Base-by-base conservation (phyloP, 192 early-diverging fungal genomes). In the Coemansia aciculifera region DNA sequence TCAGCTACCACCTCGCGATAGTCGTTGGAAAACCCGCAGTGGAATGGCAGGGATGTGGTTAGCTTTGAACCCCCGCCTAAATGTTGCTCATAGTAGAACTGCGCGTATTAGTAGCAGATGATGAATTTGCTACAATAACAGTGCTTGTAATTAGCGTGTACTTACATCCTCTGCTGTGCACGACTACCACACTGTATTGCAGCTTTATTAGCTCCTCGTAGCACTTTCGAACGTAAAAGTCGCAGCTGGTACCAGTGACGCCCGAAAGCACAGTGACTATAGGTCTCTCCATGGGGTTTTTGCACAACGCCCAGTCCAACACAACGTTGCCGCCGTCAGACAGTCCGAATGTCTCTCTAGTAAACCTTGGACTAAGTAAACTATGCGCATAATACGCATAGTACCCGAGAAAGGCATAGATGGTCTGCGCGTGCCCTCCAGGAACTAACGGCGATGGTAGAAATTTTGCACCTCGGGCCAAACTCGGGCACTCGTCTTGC, bases 241-340 rank as follows among this genome's bases (percentile, higher is more conserved):
- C 95, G 81, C 92, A 89, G 56, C 90, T 93, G 17, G 93, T 94
- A 43, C 97, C 97, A 5, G 95, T 97, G 29, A 98, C 82, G 15
- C 97, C 95, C 62, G 97, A 95, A 5, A 94, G 72, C 23, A 95
- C 86, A 2, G 96, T 87, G 37, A 97, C 70, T 29, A 90, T 91
- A 1, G 94, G 94, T 8, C 87, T 86, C 49, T 85, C 73, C 23
- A 79, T 78, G 31, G 84, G 75, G 32, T 75, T 66, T 6, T 84
- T 49, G 10, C 84, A 77, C 9, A 90, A 90, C 1, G 89, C 83
- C 95, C 94, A 98, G 75, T 98, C 97, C 36, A 97, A 66, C 8
- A 92, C 85, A 61, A 94, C 77, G 21, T 88, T 87, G 51, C 97
- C 97, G 23, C 95, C 95, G 64, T 98, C 94, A 2, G 89, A 87